Evolutionary conservation across 495 filamentous ascomycete genomes (phyloP).

Genomic region (Hyaloscypha hepaticicola): DNA sequence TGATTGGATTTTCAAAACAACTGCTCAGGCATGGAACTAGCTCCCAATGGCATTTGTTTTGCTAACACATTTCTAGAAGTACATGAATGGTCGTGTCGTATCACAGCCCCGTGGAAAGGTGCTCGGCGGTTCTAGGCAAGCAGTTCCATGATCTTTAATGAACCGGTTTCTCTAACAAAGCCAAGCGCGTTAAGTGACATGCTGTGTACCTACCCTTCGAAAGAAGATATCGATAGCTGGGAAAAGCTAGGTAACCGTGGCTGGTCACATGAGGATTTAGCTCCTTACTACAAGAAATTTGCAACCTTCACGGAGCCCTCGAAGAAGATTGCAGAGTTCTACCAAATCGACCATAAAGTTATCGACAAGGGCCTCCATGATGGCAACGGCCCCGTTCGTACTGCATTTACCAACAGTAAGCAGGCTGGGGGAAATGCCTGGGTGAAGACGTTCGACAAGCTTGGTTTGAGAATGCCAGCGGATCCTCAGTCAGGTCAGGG

Average conservation of each 20-base stretch:
- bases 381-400: neutral
- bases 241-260: slow-evolving; percentile 39
- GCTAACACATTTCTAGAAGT: neutral
- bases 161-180: neutral
- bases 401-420: neutral
- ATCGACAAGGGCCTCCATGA: slow-evolving; percentile 4
- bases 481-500: neutral
- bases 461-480: neutral
- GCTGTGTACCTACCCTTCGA: slow-evolving; percentile 4
- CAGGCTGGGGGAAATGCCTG: neutral
- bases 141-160: too few species aligned
- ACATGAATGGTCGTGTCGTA: slow-evolving; percentile 8
- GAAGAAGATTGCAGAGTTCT: slow-evolving; percentile 4
- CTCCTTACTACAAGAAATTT: slow-evolving; percentile 38
- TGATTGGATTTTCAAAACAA: slow-evolving; percentile 9
- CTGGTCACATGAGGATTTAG: slow-evolving; percentile 40
- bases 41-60: neutral
- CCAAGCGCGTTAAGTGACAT: slow-evolving; percentile 10
- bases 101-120: slow-evolving; percentile 10
- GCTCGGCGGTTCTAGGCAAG: neutral
- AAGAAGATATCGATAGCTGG: slow-evolving; percentile 32
- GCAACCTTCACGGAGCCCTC: slow-evolving; percentile 20
- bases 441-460: slow-evolving; percentile 8
- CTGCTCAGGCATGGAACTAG: neutral
- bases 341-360: slow-evolving; percentile 1